Conservation (phyloP, 805 yeast species). For the Saccharomyces eubayanus region DNA sequence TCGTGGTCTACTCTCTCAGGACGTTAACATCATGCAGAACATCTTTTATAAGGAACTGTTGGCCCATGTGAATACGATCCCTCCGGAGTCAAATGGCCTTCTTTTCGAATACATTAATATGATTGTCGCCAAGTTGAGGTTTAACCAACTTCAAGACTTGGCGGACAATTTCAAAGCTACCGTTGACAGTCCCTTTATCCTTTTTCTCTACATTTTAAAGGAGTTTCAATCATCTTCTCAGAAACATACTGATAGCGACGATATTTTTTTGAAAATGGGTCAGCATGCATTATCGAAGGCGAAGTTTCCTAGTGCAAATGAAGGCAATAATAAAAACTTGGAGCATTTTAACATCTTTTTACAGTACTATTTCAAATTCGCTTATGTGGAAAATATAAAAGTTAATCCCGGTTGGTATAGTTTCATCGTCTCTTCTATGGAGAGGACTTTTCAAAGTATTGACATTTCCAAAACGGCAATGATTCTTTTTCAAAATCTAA, state of each 20-base stretch:
- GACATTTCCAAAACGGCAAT: constrained; percentile 31
- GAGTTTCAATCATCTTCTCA: constrained; percentile 2
- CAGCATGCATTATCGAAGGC: constrained; percentile 17
- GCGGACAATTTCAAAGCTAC: background rate
- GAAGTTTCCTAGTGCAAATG: constrained; percentile 41
- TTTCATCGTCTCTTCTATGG: constrained; percentile 30
- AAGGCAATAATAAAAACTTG: constrained; percentile 22
- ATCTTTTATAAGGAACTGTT: constrained; percentile 9
- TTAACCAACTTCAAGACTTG: constrained; percentile 1
- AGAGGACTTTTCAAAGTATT: constrained; percentile 41
- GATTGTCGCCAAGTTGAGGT: constrained; percentile 14
- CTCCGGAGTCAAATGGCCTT: constrained; percentile 20
- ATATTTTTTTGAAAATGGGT: constrained; percentile 11
- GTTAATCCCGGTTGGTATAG: constrained; percentile 15
- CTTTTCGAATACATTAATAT: constrained; percentile 18
- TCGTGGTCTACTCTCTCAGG: constrained; percentile 4
- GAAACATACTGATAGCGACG: constrained; percentile 8
- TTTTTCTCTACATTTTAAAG: constrained; percentile 4
- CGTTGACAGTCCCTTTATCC: constrained; percentile 4
- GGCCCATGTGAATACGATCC: constrained; percentile 11
- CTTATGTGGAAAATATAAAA: constrained; percentile 6
- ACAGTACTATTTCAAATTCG: constrained; percentile 21
- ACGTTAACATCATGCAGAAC: background rate
- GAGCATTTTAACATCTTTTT: constrained; percentile 29
- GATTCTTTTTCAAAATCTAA: constrained; percentile 24